Base-by-base conservation (phyloP, 805 yeast species). In the Wickerhamomyces hampshirensis region DNA sequence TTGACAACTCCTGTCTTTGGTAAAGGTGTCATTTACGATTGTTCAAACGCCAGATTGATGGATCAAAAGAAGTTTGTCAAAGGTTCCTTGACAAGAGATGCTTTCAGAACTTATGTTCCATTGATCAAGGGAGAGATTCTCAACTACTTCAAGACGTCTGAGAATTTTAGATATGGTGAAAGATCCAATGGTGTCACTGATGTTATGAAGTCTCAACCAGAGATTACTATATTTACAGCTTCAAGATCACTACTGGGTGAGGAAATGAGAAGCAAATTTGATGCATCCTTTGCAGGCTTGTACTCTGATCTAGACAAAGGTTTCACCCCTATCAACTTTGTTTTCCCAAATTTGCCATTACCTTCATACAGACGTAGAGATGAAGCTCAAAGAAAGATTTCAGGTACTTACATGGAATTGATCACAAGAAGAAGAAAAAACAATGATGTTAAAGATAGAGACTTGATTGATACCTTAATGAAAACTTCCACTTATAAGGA, bases 1-100 rank as follows among this genome's bases (percentile, higher is more conserved):
- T 73, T 93, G 63, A 93, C 98, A n/a, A 91, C 98, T n/a, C 98
- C 98, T 11, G 96, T 88, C 12, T 93, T 93, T 51, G 98, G 98
- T 52, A 79, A 88, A 56, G 98, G 98, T 54, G 98, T 93, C 37
- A 84, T 93, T 35, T 93, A 93, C 60, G 98, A 93, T 66, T 91
- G 97, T 65, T 87, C 98, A 45, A 93, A 93, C 66, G 66, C 78
- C 54, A 78, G 88, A 48, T 75, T 93, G 55, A 93, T 93, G 98
- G 98, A 93, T 61, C 98, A 93, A 65, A 93, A 93, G 77, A 93
- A 88, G 68, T 93, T 93, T 55, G 95, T 89, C 44, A 93, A 93
- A 65, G 75, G 76, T 37, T 94, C 96, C 16, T 72, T 93, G 50
- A 84, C 96, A 18, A 77, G 75, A 46, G 96, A 85, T 30, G 77